Evolutionary conservation across 768 basidiomycete genomes (phyloP), one percentile per base, ranked within the genome.

Genomic region (Botryobasidium botryosum): DNA sequence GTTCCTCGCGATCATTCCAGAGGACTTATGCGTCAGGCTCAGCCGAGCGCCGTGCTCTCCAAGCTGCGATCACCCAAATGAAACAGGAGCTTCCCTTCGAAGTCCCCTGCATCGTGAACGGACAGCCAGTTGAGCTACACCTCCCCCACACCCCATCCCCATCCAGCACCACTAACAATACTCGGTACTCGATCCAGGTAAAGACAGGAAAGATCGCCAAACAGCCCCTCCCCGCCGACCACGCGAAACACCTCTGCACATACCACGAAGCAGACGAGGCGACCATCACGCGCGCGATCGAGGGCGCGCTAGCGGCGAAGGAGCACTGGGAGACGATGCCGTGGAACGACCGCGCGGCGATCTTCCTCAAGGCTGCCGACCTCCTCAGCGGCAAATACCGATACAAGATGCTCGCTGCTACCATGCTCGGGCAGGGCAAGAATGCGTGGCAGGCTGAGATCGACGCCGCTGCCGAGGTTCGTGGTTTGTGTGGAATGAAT

Each of bases 361-460:
- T 99, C 62, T 99, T 97, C 68, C 69, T 99, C 52, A 94, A 92
- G 62, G 94, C 94, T 4, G 94, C 94, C 20, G 94, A 99, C 60
- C 75, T 99, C 41, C 74, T 88, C 46, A 79, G 84, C 57, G 86
- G 85, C 44, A 99, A 97, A 69, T 94, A 96, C 61, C 71, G 94
- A 51, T 92, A 91, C 67, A 79, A 80, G 64, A 68, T 99, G 38
- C 70, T 96, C 65, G 94, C 94, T 33, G 90, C 92, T 32, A 97
- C 92, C 35, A 94, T 99, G 64, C 69, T 99, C 38, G 94, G 94
- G 13, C 94, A 99, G 64, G 94, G 94, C 33, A 99, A 99, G 75
- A 99, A 96, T 59, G 79, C 72, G 13, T 99, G 94, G 94, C 94
- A 99, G 65, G 94, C 94, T 13, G 94, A 99, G 69, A 97, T 99